Evolutionary conservation across 2,329 filamentous ascomycete species (phyloP).

Genomic region (Magnaporthiopsis incrustans): DNA sequence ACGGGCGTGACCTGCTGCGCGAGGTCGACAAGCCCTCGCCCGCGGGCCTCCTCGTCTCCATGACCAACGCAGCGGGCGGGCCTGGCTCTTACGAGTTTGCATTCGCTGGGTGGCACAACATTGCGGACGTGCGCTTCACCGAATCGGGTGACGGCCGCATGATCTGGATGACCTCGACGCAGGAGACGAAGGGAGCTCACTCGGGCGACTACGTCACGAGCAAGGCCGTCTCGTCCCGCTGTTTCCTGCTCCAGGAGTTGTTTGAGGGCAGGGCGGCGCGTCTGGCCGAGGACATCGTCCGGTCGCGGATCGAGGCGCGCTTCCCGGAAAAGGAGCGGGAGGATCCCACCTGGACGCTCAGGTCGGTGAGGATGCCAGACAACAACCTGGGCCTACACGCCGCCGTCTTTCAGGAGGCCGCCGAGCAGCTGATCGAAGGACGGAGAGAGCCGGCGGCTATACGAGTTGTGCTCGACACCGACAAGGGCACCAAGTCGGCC

Average conservation of each 20-base stretch:
- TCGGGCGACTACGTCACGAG: conserved; percentile 34
- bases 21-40: conserved; percentile 77
- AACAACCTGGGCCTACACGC: conserved; percentile 51
- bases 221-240: conserved; percentile 51
- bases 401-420: conserved; percentile 65
- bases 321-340: conserved; percentile 82
- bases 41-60: conserved; percentile 52
- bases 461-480: conserved; percentile 65
- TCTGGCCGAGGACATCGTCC: conserved; percentile 77
- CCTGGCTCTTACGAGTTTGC: conserved; percentile 60
- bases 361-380: conserved; percentile 58
- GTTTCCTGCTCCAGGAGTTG: conserved; percentile 63
- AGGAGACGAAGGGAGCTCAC: conserved; percentile 50
- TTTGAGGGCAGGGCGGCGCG: conserved; percentile 73
- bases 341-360: conserved; percentile 69
- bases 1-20: conserved; percentile 69
- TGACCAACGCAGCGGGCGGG: conserved; percentile 55
- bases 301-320: conserved; percentile 76
- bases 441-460: conserved; percentile 61
- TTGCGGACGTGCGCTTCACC: conserved; percentile 65
- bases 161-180: conserved; percentile 60
- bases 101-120: conserved; percentile 64
- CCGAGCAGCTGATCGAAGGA: conserved; percentile 52
- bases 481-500: conserved; percentile 57
- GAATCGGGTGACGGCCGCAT: conserved; percentile 58